A percentile compares a stretch with the other conserved stretches of the same genome.
phyloP scores from a whole-genome alignment of 768 basidiomycete genomes.

The Dentipellis fragilis region DNA sequence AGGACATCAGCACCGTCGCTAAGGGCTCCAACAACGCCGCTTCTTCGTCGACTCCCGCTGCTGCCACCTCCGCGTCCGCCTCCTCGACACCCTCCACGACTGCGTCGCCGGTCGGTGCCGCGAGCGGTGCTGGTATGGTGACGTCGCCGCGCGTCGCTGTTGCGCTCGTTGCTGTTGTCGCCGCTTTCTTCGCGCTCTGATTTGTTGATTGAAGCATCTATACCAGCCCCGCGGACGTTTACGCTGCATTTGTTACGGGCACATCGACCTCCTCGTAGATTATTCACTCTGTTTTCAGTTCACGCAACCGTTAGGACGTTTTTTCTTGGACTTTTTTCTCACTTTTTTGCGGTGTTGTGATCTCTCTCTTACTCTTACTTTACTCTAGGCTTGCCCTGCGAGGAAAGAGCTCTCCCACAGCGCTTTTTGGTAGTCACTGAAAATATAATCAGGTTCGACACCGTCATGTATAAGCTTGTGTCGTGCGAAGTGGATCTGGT shows the following conservation, averaged over 20 bases:
- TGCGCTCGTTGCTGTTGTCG: slow-evolving; percentile 39
- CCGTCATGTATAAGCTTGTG: background rate
- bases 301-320: background rate
- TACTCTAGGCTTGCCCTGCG: slow-evolving; percentile 19
- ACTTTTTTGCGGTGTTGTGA: slow-evolving; percentile 1
- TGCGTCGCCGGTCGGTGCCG: slow-evolving; percentile 13
- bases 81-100: slow-evolving; percentile 12
- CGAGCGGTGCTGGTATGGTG: slow-evolving; percentile 37
- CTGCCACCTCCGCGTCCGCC: slow-evolving; percentile 9
- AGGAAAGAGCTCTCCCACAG: slow-evolving; percentile 19
- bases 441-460: slow-evolving; percentile 18
- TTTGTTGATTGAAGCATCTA: background rate
- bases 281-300: background rate
- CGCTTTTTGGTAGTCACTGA: slow-evolving; percentile 17
- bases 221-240: background rate
- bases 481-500: too few relatives aligned
- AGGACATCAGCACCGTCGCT: slow-evolving; percentile 41
- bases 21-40: slow-evolving; percentile 17
- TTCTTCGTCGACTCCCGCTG: slow-evolving; percentile 17
- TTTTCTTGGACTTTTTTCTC: background rate
- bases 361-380: background rate
- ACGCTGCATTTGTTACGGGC: background rate
- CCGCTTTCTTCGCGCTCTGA: slow-evolving; percentile 34
- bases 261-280: background rate
- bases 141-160: slow-evolving; percentile 41